These are phyloP conservation scores for Arachnomyces sp. DNA, from an alignment of 2,329 filamentous ascomycete species.

Conservation along the genomic window DNA sequence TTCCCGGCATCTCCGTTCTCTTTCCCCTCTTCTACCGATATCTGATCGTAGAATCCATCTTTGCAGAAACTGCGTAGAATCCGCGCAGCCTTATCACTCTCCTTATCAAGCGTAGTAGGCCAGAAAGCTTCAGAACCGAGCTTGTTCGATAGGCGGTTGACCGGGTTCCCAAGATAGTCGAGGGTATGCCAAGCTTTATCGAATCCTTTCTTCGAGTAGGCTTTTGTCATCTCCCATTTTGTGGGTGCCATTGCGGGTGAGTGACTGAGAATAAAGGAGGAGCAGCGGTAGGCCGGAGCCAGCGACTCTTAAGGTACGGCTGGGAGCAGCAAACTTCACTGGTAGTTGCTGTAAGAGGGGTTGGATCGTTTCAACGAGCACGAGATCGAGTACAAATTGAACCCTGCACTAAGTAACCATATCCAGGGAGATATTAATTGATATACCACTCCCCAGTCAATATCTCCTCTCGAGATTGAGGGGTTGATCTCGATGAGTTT, in stretches of 20 bases:
- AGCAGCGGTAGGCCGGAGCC: too few relatives aligned
- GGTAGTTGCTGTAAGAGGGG: too few relatives aligned
- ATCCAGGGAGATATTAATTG: too few relatives aligned
- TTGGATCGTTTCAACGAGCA: too few relatives aligned
- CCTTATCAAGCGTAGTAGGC: conserved; percentile 76
- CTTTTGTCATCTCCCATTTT: conserved; percentile 47
- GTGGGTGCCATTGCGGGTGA: conserved; percentile 40
- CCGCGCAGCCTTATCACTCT: conserved; percentile 83
- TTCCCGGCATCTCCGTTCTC: conserved; percentile 2
- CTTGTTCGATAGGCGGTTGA: conserved; percentile 75
- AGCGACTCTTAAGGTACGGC: too few relatives aligned
- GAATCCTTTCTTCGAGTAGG: conserved; percentile 55
- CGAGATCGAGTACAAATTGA: too few relatives aligned
- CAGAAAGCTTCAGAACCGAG: conserved; percentile 75
- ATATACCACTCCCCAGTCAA: too few relatives aligned
- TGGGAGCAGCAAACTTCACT: too few relatives aligned
- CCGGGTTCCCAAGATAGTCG: conserved; percentile 63
- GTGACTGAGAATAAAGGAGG: too few relatives aligned
- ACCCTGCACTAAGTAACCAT: too few relatives aligned
- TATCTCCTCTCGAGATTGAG: too few relatives aligned
- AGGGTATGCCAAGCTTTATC: conserved; percentile 62
- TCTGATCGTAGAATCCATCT: conserved; percentile 60
- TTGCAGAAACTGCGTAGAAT: conserved; percentile 87
- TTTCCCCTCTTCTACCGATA: conserved; percentile 37
- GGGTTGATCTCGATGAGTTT: too few relatives aligned